Base-by-base conservation (phyloP, 2,329 filamentous ascomycete species). In the Neurospora sp. region DNA sequence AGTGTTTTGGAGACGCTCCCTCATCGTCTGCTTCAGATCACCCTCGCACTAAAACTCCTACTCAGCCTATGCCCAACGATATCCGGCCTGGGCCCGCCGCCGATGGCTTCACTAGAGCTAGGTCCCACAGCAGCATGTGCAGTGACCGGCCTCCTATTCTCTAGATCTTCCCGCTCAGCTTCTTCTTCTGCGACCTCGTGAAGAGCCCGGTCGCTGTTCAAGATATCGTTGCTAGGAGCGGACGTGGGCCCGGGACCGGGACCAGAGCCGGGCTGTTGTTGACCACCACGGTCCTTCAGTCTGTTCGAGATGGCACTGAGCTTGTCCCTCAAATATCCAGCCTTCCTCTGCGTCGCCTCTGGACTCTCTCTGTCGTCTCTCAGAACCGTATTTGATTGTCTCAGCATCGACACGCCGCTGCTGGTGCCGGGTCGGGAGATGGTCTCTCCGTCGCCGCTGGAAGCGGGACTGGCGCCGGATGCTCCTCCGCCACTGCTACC, bases 291-390 rank as follows among this genome's bases (percentile, higher is more conserved):
- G n/a, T 76, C 75, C 70, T 74, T 75, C 71, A 76, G 74, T 69
- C 74, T 74, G 52, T 71, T 69, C 38, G 73, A 74, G 67, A 77
- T 70, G 19, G 79, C 79, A 67, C 73, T 80, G 11, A 80, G 58
- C 72, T 78, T 82, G 36, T 81, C 80, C 38, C 77, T 76, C 6
- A 82, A 71, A 69, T 80, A 81, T 2, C 78, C 77, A 19, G 76
- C 72, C 68, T 71, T 74, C 58, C 74, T 76, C 68, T 76, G 72
- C 3, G 68, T 71, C 73, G 74, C 68, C 38, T 42, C 67, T 33
- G 38, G 38, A 39, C 67, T 66, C 66, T 66, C 68, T 6, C 38
- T 71, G 71, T 62, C 72, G 9, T 68, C 68, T 43, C 66, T 68
- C 39, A 66, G 46, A 69, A 36, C 69, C 19, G 38, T 73, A 67